phyloP scores from a whole-genome alignment of 306 rosid species.

The Ziziphus jujuba region DNA sequence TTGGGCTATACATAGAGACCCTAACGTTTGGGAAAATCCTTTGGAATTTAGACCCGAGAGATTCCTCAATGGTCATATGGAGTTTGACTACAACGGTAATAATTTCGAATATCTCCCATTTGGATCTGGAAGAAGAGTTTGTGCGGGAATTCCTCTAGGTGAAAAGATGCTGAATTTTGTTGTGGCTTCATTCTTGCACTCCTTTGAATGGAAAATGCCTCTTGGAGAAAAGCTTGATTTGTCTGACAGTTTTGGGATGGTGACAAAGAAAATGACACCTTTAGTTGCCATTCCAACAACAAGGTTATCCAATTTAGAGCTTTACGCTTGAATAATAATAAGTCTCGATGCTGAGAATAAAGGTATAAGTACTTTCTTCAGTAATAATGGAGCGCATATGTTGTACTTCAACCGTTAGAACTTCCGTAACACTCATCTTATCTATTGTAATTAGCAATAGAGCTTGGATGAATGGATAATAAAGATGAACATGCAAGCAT shows the following conservation, averaged over 20 bases:
- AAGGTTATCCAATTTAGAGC: slow-evolving; percentile 1
- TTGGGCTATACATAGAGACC: slow-evolving; percentile 37
- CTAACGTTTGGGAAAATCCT: slow-evolving; percentile 27
- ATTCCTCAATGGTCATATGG: background rate
- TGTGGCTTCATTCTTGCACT: slow-evolving; percentile 32
- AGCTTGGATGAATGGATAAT: too few relatives aligned
- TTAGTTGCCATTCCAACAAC: slow-evolving; percentile 7
- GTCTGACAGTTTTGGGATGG: slow-evolving; percentile 17
- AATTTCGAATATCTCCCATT: slow-evolving; percentile 28
- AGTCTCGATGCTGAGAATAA: too few relatives aligned
- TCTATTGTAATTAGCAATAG: too few relatives aligned
- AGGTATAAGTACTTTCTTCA: too few relatives aligned
- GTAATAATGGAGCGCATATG: too few relatives aligned
- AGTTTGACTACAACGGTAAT: slow-evolving; percentile 18
- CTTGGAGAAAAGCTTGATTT: background rate
- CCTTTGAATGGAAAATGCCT: slow-evolving; percentile 13
- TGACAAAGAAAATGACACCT: slow-evolving; percentile 3
- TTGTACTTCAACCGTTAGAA: too few relatives aligned
- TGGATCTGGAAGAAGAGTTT: slow-evolving; percentile 41
- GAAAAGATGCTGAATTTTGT: slow-evolving; percentile 18
- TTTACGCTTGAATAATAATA: background rate
- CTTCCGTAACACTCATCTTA: too few relatives aligned
- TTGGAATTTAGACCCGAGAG: slow-evolving; percentile 27
- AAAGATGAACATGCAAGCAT: too few relatives aligned
- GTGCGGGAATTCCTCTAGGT: slow-evolving; percentile 29